Evolutionary conservation across 257 asterid species (phyloP), one percentile per base, ranked within the genome.

Genomic region (Plantago elongata): DNA sequence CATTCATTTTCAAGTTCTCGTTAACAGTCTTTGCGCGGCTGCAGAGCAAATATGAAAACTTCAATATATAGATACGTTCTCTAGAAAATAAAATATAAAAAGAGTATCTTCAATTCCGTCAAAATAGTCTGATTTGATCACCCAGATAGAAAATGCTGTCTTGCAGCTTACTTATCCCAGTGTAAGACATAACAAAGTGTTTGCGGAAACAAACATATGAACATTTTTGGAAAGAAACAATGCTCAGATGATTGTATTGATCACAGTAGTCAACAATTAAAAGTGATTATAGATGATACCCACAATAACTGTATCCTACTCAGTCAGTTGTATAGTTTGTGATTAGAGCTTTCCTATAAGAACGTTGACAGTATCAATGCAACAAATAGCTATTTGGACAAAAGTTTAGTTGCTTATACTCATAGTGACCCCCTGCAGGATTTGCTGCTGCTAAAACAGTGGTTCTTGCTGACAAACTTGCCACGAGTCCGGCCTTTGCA

Each of bases 1-100:
- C 88, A 79, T 75, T 89, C 97, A 93, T 86, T 80, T 87, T 93
- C 69, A 93, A 85, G 78, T 93, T 93, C 81, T 93, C 99, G 62
- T 93, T 89, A 83, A 93, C 99, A 58, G 99, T 93, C 76, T 89
- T 93, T 70, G 99, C 93, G 46, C 99, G 99, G 80, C 99, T 92
- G 97, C 80, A 87, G 60, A 61, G 58, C 51, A 46, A 77, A 45
- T 54, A 37, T 47, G 57, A 45, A 22, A 0, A 60, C 43, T 50
- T 64, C 46, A 54, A 58, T 51, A 47, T 18, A 63, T 29, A 40
- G 47, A 60, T 44, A 65, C 15, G 15, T 7, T 38, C 52, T 11
- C 18, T 14, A 34, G 56, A 46, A 18, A 68, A 15, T 56, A 51
- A 60, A 8, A 9, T 44, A 42, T 11, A 51, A 22, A 66, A 4